Evolutionary conservation across 257 asterid species (phyloP).

Genomic region (Solanum pinnatisectum): DNA sequence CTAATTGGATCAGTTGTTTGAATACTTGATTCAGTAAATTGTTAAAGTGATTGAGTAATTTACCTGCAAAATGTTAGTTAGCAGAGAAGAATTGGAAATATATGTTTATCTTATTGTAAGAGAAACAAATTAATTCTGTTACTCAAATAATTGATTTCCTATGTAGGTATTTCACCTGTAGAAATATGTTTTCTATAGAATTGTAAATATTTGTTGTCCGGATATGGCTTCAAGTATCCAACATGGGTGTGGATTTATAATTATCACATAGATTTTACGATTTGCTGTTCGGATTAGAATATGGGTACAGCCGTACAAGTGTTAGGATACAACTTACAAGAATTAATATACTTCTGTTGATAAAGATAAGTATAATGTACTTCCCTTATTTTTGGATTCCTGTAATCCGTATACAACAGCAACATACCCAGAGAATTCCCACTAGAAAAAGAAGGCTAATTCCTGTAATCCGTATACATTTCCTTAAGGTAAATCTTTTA

Average conservation of each 20-base stretch:
- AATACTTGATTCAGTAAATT: background rate
- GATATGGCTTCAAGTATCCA: background rate
- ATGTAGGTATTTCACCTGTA: background rate
- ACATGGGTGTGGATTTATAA: background rate
- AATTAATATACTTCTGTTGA: background rate
- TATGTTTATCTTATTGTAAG: background rate
- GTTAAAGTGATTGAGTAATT: background rate
- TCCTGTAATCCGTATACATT: background rate
- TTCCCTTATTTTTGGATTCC: background rate
- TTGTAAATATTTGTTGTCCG: background rate
- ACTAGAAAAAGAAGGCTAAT: background rate
- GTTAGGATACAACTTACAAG: background rate
- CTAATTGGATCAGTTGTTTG: background rate
- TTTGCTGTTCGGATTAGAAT: background rate
- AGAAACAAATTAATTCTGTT: background rate
- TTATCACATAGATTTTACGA: background rate
- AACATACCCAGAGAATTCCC: background rate
- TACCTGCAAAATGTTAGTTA: background rate
- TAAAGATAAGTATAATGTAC: background rate
- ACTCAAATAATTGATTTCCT: background rate
- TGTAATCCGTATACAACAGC: background rate
- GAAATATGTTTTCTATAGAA: background rate
- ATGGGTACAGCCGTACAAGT: background rate
- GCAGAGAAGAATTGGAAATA: background rate
- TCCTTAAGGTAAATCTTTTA: background rate